Evolutionary conservation across 106 monocot genomes (phyloP), one percentile per base, ranked within the genome.

Genomic region (Platanthera guangdongensis): DNA sequence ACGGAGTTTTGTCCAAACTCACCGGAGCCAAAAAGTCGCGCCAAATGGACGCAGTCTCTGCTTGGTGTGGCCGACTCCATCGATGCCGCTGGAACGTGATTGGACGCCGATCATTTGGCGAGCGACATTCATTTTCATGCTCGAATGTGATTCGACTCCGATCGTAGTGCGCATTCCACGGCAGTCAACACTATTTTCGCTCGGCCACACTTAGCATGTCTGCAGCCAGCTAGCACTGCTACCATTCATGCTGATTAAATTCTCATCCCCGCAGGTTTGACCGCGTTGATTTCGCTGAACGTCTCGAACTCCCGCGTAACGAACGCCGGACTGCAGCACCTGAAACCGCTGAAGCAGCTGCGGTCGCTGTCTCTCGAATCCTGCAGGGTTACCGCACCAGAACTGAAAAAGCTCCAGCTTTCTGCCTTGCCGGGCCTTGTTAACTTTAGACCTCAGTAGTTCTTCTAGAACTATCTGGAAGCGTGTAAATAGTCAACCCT

Each of bases 371-470:
- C 90, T 12, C 89, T 99, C 45, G 99, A 94, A 75, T 86, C 90
- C 14, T 90, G 94, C 99, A 90, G 87, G 63, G 99, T 99, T 2
- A 92, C 99, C n/a, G 86, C 92, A 12, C 81, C 82, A 0, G 99
- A 99, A 77, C 74, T 99, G 67, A 99, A 99, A 84, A 99, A 99
- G 82, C 87, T 99, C 68, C 99, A 90, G 68, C 74, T 94, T 57
- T 77, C 92, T 74, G 86, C 99, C 7, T 94, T 99, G 51, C 94
- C 99, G 0, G 92, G 90, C 74, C 88, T 99, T 68, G 78, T 94
- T 1, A 99, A 79, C 18, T 77, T 90, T 50, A 80, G 94, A 64
- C 99, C 99, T 0, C 88, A 88, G 78, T 92, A 30, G 9, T 7
- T 48, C 70, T 47, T 39, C 47, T 39, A 39, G 39, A 39, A 39